These are phyloP conservation scores for Aspergillus pseudonomiae DNA, from an alignment of 2,329 filamentous ascomycete species.

Conservation along the genomic window DNA sequence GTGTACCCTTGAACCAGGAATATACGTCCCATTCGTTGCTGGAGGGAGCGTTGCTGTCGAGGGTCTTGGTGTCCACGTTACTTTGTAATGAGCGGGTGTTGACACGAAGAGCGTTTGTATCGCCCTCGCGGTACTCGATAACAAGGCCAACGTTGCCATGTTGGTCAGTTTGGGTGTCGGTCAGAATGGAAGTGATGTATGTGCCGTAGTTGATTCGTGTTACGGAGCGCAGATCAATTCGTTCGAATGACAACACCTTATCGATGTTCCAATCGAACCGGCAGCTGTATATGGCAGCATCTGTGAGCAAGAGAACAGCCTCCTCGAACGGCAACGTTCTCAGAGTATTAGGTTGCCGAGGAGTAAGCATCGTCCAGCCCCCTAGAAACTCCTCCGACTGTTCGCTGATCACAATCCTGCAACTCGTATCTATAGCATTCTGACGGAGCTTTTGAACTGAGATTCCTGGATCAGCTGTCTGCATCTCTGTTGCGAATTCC, in stretches of 20 bases:
- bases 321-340: slow-evolving; percentile 80
- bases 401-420: slow-evolving; percentile 82
- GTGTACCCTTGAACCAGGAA: slow-evolving; percentile 43
- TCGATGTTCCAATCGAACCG: slow-evolving; percentile 94
- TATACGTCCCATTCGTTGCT: slow-evolving; percentile 45
- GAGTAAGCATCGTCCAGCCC: slow-evolving; percentile 86
- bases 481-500: slow-evolving; percentile 93
- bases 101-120: slow-evolving; percentile 71
- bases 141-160: slow-evolving; percentile 81
- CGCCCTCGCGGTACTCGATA: slow-evolving; percentile 73
- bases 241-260: slow-evolving; percentile 90
- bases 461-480: slow-evolving; percentile 86
- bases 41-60: slow-evolving; percentile 30
- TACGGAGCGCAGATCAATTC: slow-evolving; percentile 76
- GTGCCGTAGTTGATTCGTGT: slow-evolving; percentile 75
- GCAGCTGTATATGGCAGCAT: slow-evolving; percentile 83
- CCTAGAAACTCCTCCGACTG: slow-evolving; percentile 82
- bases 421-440: slow-evolving; percentile 85
- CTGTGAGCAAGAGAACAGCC: slow-evolving; percentile 82
- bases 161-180: slow-evolving; percentile 74
- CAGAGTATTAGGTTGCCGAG: slow-evolving; percentile 69
- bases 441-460: slow-evolving; percentile 83
- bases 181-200: slow-evolving; percentile 88
- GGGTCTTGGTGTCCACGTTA: slow-evolving; percentile 52
- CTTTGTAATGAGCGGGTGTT: slow-evolving; percentile 79